phyloP scores from a whole-genome alignment of 2,329 filamentous ascomycete genomes.

The Colletotrichum sp. region DNA sequence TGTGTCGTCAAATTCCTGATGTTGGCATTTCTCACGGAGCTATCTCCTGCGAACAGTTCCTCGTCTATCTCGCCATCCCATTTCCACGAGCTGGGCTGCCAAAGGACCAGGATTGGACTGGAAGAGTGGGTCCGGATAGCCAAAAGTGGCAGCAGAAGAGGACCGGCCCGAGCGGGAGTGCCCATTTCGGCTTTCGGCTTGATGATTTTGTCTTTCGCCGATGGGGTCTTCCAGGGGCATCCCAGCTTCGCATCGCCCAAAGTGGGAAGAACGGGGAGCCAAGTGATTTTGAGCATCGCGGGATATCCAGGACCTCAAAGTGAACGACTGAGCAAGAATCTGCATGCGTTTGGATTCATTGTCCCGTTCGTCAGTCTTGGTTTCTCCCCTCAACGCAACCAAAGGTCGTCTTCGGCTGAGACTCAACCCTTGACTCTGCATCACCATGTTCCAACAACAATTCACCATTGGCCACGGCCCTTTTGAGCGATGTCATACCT shows the following conservation, averaged over 20 bases:
- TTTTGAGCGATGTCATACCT: background rate
- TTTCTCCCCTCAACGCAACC: too few species aligned
- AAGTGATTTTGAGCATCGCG: background rate
- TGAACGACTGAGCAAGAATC: too few species aligned
- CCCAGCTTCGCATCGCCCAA: background rate
- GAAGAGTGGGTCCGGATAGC: background rate
- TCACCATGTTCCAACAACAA: constrained; percentile 4
- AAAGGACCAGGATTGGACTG: background rate
- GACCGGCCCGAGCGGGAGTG: background rate
- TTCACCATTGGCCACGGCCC: background rate
- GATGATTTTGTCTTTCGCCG: background rate
- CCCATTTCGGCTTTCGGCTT: background rate
- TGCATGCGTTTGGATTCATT: fast-evolving
- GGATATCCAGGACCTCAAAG: background rate
- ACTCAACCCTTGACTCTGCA: background rate
- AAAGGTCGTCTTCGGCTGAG: background rate
- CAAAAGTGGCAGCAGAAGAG: background rate
- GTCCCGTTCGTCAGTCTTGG: background rate
- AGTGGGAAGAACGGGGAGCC: background rate
- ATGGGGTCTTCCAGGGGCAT: background rate
- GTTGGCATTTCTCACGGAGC: too few species aligned
- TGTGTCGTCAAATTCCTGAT: too few species aligned
- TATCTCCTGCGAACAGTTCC: fast-evolving
- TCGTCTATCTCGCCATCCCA: fast-evolving
- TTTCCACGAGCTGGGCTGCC: background rate